Conservation (phyloP, 257 asterid genomes). For the Lantana camara region DNA sequence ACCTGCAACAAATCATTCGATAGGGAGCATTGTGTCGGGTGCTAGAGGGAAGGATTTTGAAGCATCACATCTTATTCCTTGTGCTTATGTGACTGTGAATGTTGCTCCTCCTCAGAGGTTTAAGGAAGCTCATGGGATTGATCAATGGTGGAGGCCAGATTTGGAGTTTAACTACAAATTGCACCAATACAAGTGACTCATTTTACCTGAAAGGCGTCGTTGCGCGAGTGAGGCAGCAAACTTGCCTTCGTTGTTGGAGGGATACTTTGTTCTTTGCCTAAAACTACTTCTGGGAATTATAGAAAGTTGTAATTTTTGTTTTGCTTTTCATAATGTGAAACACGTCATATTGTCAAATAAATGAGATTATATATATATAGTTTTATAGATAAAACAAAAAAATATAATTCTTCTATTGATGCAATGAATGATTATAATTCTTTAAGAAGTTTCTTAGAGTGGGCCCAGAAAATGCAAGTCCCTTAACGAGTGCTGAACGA, state of each 20-base stretch:
- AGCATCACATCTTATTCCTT: slow-evolving; percentile 71
- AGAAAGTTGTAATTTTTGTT: no score
- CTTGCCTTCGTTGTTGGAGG: background rate
- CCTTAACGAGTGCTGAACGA: no score
- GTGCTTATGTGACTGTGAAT: slow-evolving; percentile 55
- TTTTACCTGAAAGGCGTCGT: background rate
- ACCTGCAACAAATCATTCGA: slow-evolving; percentile 61
- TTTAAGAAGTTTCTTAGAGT: no score
- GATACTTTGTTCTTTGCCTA: no score
- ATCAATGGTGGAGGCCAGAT: slow-evolving; percentile 75
- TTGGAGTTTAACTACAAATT: slow-evolving; percentile 39
- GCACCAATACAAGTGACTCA: slow-evolving; percentile 34
- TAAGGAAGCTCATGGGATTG: slow-evolving; percentile 63
- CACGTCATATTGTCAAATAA: no score
- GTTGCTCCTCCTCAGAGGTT: slow-evolving; percentile 33
- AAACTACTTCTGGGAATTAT: no score
- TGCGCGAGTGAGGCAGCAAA: background rate
- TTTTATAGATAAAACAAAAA: no score
- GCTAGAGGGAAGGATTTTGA: slow-evolving; percentile 50
- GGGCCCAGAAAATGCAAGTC: no score
- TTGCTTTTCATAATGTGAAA: no score
- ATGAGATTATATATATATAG: no score
- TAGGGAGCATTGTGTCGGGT: slow-evolving; percentile 45
- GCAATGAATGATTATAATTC: no score
- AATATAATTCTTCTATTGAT: no score